Conservation (phyloP, 2,329 filamentous ascomycete species). For the Colletotrichum neosansevieriae region DNA sequence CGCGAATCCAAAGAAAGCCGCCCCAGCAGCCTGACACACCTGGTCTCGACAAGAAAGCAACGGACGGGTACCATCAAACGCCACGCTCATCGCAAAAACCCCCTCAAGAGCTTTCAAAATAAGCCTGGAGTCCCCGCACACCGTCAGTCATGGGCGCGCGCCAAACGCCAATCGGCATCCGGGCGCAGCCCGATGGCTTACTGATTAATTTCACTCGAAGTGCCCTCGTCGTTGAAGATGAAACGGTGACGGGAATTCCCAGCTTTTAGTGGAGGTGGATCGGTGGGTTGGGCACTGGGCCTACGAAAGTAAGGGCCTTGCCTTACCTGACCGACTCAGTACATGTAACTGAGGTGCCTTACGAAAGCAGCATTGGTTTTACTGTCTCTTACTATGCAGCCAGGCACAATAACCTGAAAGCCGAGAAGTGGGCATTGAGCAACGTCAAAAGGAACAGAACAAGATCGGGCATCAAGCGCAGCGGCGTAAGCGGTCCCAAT, state of each 20-base stretch:
- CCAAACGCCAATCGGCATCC: conserved; percentile 29
- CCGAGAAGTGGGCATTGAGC: too few relatives aligned
- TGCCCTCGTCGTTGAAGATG: not conserved
- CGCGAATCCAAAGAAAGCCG: conserved; percentile 4
- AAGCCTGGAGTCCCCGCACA: conserved; percentile 15
- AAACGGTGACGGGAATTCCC: not conserved
- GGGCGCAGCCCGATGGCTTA: conserved; percentile 17
- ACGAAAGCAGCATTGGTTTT: too few relatives aligned
- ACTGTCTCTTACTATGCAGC: too few relatives aligned
- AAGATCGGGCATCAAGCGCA: too few relatives aligned
- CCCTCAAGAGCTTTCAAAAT: not conserved
- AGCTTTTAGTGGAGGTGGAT: too few relatives aligned
- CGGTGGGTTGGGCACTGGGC: not conserved
- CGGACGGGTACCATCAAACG: not conserved
- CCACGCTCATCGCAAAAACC: not conserved
- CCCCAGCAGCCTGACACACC: conserved; percentile 32
- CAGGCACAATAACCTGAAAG: too few relatives aligned
- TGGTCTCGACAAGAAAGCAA: conserved; percentile 9
- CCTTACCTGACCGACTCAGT: not conserved
- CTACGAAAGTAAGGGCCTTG: not conserved
- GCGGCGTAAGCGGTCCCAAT: not conserved
- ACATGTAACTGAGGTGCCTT: too few relatives aligned
- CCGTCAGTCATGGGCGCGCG: conserved; percentile 15
- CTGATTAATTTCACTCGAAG: conserved; percentile 17
- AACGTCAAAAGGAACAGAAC: too few relatives aligned